These are phyloP conservation scores for Macrotyloma uniflorum DNA, from an alignment of 306 rosid genomes.

Conservation along the genomic window DNA sequence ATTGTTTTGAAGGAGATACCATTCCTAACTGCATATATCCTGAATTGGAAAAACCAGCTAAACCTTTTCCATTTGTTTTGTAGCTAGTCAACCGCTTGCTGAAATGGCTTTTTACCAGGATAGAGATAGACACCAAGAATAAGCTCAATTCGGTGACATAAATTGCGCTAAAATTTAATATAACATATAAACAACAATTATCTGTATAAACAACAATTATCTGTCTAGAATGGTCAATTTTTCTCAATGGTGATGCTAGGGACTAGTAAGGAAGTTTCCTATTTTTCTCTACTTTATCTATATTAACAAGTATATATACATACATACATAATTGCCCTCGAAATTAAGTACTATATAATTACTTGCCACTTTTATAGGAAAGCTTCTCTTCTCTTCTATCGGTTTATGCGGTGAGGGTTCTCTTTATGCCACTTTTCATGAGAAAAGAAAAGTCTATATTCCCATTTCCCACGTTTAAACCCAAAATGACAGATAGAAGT, in stretches of 20 bases:
- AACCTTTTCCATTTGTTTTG: slow-evolving; percentile 25
- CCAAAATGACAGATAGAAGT: slow-evolving; percentile 4
- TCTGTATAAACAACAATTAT: background rate
- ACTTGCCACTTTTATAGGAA: slow-evolving; percentile 30
- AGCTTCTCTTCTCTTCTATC: slow-evolving; percentile 30
- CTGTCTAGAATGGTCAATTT: slow-evolving; percentile 26
- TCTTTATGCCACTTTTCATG: slow-evolving; percentile 28
- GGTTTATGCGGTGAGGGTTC: slow-evolving; percentile 38
- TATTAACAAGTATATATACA: background rate
- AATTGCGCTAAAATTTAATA: background rate
- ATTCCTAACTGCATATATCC: slow-evolving; percentile 45
- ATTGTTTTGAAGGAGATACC: slow-evolving; percentile 69
- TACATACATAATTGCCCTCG: background rate
- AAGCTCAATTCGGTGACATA: background rate
- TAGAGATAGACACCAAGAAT: slow-evolving; percentile 36
- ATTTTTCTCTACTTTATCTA: background rate
- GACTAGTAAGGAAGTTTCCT: slow-evolving; percentile 8
- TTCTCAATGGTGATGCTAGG: background rate
- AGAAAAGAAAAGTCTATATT: slow-evolving; percentile 21
- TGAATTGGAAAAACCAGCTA: slow-evolving; percentile 34
- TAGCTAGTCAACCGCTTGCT: slow-evolving; percentile 46
- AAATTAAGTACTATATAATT: background rate
- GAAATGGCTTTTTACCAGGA: slow-evolving; percentile 28
- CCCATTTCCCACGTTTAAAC: slow-evolving; percentile 29
- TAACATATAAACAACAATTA: background rate